These are phyloP conservation scores for Podospora australis DNA, from an alignment of 495 filamentous ascomycete species.

Conservation along the genomic window DNA sequence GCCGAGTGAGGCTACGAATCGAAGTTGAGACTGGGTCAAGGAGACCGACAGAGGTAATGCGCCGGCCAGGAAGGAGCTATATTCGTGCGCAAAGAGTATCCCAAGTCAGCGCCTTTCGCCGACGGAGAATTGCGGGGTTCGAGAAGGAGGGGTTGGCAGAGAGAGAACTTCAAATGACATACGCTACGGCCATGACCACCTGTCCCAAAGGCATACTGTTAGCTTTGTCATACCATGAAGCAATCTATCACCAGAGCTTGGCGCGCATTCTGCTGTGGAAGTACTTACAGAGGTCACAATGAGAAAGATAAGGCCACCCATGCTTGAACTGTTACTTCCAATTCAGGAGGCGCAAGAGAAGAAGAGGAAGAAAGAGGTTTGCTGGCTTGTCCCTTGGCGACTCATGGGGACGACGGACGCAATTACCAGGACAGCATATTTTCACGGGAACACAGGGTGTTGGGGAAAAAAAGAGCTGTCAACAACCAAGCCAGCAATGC, in stretches of 20 bases:
- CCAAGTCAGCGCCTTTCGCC: too few relatives aligned
- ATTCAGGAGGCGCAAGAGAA: neutral
- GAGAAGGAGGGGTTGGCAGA: conserved; percentile 3
- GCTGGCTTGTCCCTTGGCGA: conserved; percentile 1
- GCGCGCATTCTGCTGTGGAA: neutral
- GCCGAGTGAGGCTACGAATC: conserved; percentile 85
- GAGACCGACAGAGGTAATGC: conserved; percentile 85
- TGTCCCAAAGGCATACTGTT: conserved; percentile 14
- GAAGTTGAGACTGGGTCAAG: conserved; percentile 80
- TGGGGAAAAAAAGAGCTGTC: neutral
- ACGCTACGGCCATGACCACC: conserved; percentile 93
- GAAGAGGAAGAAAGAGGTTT: too few relatives aligned
- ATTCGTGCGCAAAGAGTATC: neutral
- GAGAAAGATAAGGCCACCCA: conserved; percentile 12
- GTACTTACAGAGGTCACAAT: conserved; percentile 17
- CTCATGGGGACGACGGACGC: conserved; percentile 4
- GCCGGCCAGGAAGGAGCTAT: conserved; percentile 90
- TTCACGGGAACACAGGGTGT: neutral
- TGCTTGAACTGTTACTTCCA: neutral
- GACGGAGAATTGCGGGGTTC: too few relatives aligned
- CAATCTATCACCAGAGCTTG: neutral
- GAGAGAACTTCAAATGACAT: conserved; percentile 30
- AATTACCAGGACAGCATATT: neutral
- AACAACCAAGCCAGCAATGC: too few relatives aligned
- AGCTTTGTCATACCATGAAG: conserved; percentile 11